Percentiles rank a stretch among this genome's conserved stretches.
Evolutionary conservation across 345 rosid species (phyloP).

Genomic region (Eucalyptus curtisii): DNA sequence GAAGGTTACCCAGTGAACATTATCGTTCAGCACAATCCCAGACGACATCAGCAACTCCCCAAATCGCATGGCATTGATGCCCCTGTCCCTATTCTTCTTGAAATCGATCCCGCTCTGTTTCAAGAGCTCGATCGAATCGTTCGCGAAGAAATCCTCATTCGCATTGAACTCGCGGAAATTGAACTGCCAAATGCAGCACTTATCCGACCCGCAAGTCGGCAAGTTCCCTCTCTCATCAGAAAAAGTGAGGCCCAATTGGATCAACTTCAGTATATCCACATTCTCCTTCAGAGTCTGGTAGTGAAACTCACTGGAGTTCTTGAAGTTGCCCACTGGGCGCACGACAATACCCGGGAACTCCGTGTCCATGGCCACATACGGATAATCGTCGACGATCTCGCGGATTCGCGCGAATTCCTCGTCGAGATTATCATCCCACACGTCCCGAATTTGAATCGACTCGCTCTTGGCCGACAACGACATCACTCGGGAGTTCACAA

Average conservation of each 20-base stretch:
- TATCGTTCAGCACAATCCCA: conserved; percentile 72
- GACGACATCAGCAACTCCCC: conserved; percentile 86
- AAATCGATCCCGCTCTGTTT: conserved; percentile 70
- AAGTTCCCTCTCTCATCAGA: conserved; percentile 73
- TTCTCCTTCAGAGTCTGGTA: conserved; percentile 71
- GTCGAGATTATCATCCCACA: conserved; percentile 58
- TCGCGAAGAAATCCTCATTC: conserved; percentile 47
- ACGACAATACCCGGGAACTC: conserved; percentile 82
- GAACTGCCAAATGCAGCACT: conserved; percentile 83
- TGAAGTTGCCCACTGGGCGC: conserved; percentile 64
- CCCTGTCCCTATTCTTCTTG: conserved; percentile 42
- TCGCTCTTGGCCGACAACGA: conserved; percentile 56
- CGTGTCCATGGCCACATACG: conserved; percentile 82
- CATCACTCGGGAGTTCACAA: conserved; percentile 20
- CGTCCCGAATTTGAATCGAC: conserved; percentile 79
- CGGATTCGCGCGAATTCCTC: conserved; percentile 61
- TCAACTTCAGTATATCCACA: conserved; percentile 69
- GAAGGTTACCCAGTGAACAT: conserved; percentile 80
- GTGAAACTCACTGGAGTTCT: conserved; percentile 50
- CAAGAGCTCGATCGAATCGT: conserved; percentile 74
- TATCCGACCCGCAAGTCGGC: conserved; percentile 72
- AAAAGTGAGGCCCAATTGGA: conserved; percentile 79
- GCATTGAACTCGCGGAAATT: conserved; percentile 67
- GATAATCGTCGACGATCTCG: conserved; percentile 57
- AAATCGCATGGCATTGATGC: conserved; percentile 48